A percentile compares a stretch with the other conserved stretches of the same genome.
phyloP scores from a whole-genome alignment of 75 land plant genomes.

The Azolla pinnata region DNA sequence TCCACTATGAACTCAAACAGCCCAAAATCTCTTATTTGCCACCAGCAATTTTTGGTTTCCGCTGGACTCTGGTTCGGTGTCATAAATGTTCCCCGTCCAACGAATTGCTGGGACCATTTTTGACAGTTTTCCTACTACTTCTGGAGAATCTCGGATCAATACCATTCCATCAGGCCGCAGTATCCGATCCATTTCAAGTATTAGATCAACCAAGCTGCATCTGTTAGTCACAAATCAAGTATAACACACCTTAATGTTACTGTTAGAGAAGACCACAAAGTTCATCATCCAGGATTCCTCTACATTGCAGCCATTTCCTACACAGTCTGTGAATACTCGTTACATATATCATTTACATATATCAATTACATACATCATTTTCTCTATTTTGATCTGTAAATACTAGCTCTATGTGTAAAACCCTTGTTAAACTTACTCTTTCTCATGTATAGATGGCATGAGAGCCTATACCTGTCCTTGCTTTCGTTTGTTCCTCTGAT shows the following conservation, averaged over 20 bases:
- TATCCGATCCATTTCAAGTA: conserved; percentile 84
- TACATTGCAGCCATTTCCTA: no score
- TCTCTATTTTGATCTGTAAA: no score
- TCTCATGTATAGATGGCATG: neutral
- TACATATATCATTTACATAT: no score
- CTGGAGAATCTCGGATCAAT: conserved; percentile 53
- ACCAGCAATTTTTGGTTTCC: conserved; percentile 64
- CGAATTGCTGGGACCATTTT: conserved; percentile 47
- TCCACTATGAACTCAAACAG: no score
- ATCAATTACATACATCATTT: no score
- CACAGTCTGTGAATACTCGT: no score
- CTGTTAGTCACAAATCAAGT: no score
- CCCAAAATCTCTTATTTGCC: conserved; percentile 63
- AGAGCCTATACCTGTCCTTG: conserved; percentile 37
- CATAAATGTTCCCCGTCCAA: conserved; percentile 48
- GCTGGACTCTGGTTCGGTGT: conserved; percentile 49
- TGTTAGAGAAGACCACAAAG: no score
- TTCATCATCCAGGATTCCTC: no score
- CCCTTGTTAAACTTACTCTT: no score
- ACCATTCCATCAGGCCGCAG: conserved; percentile 80
- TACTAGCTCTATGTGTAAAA: no score
- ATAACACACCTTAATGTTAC: no score
- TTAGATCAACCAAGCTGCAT: conserved; percentile 71
- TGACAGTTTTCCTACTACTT: conserved; percentile 46
- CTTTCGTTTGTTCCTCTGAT: conserved; percentile 21